Evolutionary conservation across 495 filamentous ascomycete genomes (phyloP).

Genomic region (Astrothelium subdiscretum): DNA sequence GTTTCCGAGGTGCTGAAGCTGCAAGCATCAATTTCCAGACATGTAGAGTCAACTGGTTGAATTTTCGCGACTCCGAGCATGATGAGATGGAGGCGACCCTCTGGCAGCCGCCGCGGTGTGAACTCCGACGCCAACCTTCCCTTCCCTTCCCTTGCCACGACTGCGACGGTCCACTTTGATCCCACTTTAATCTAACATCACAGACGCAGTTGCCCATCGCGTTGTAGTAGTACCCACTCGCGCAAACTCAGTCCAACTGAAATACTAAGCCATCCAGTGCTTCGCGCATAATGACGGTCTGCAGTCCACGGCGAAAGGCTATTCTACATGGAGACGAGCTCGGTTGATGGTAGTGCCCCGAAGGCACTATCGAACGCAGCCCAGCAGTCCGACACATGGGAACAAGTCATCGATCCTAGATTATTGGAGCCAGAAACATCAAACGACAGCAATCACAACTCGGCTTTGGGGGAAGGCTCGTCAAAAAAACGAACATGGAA

Average conservation of each 20-base stretch:
- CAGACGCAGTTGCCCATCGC: no score
- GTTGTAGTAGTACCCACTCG: no score
- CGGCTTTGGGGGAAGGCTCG: neutral
- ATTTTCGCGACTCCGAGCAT: neutral
- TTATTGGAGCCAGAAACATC: neutral
- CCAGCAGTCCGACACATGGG: neutral
- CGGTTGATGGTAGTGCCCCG: neutral
- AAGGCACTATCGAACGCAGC: neutral
- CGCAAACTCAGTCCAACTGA: no score
- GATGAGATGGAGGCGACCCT: neutral
- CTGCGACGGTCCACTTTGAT: no score
- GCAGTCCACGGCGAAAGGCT: neutral
- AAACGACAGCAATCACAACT: neutral
- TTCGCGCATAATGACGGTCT: neutral
- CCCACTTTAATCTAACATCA: no score
- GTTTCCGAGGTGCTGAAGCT: neutral
- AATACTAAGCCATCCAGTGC: neutral
- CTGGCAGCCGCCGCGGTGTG: no score
- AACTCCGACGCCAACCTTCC: no score
- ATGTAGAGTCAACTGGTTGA: no score
- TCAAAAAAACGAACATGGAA: neutral
- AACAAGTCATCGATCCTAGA: neutral
- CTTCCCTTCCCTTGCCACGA: no score
- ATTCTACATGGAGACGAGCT: neutral
- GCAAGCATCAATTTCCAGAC: neutral